Conservation (phyloP, 805 yeast genomes). For the Teunomyces panamensis region DNA sequence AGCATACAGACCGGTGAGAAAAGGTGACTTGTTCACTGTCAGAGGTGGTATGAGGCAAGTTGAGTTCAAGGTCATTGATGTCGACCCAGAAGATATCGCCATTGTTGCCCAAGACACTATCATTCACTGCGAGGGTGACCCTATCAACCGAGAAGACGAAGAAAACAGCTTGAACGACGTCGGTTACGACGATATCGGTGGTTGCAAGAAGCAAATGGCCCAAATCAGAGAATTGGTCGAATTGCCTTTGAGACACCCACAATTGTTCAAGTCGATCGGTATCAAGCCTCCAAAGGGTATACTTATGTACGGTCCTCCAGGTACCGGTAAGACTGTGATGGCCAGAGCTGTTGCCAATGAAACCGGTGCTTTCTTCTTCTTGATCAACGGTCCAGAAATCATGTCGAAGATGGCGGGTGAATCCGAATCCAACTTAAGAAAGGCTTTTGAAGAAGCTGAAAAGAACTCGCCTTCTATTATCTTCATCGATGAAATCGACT, state of each 20-base stretch:
- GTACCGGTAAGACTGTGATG: constrained; percentile 99
- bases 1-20: constrained; percentile 97
- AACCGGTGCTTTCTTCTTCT: constrained; percentile 97
- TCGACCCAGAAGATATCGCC: constrained; percentile 95
- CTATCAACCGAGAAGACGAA: constrained; percentile 96
- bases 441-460: constrained; percentile 99
- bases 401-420: constrained; percentile 99
- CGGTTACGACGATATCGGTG: constrained; percentile 98
- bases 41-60: constrained; percentile 99
- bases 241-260: constrained; percentile 97
- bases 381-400: constrained; percentile 98
- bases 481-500: constrained; percentile 97
- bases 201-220: constrained; percentile 99
- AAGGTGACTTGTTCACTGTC: constrained; percentile 93
- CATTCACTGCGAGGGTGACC: constrained; percentile 98
- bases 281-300: constrained; percentile 99
- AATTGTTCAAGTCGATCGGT: constrained; percentile 95
- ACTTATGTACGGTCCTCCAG: constrained; percentile 98
- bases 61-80: constrained; percentile 96
- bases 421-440: constrained; percentile 93
- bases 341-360: constrained; percentile 99
- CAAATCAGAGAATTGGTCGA: constrained; percentile 98
- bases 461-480: constrained; percentile 97
- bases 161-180: constrained; percentile 95
- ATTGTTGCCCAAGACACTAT: constrained; percentile 98